Evolutionary conservation across 225 moss, liverwort and hornwort species (phyloP), one percentile per base, ranked within the genome.

Genomic region (Physcomitrium patens): DNA sequence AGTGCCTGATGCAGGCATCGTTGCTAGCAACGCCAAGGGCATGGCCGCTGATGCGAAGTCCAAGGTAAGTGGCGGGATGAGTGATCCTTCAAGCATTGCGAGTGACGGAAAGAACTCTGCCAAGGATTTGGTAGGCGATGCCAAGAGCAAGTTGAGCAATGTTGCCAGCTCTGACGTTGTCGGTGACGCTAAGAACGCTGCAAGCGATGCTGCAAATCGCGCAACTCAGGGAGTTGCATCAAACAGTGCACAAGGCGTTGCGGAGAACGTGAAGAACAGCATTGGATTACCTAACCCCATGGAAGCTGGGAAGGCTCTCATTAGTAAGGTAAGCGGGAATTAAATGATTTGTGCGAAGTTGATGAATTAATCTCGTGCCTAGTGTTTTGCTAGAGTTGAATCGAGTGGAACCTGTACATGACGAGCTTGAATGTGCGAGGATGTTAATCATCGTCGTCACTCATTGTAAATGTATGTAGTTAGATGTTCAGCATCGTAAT

Each of bases 111-210:
- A 68, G 51, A 76, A n/a, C 10, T 15, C 51, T 9, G 60, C 67
- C 9, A 7, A 24, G 16, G 41, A 58, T 17, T 55, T 70, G 17
- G 57, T 43, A 10, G 54, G 41, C 9, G 60, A 76, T 7, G 74
- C 51, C 55, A 75, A 75, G 44, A 67, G 57, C 58, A 66, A 66
- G 65, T 10, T 60, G 16, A 55, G 45, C 70, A 22, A 71, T 27
- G 60, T 59, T 17, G 60, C 60, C 16, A 60, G 60, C 71, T 60
- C 71, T 11, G 47, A 71, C 9, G 20, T 31, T 11, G 46, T 22
- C 16, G 0, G 2, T 10, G 46, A 59, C 17, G 46, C 17, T 17
- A 59, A 4, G n/a, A 45, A 59, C 8, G 70, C 70, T 23, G 27
- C 59, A 0, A 6, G 54, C 17, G 54, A 55, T 4, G 19, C 19